These are phyloP conservation scores for Coccomyxa subellipsoidea DNA, from an alignment of 163 green algal genomes.

Conservation along the genomic window DNA sequence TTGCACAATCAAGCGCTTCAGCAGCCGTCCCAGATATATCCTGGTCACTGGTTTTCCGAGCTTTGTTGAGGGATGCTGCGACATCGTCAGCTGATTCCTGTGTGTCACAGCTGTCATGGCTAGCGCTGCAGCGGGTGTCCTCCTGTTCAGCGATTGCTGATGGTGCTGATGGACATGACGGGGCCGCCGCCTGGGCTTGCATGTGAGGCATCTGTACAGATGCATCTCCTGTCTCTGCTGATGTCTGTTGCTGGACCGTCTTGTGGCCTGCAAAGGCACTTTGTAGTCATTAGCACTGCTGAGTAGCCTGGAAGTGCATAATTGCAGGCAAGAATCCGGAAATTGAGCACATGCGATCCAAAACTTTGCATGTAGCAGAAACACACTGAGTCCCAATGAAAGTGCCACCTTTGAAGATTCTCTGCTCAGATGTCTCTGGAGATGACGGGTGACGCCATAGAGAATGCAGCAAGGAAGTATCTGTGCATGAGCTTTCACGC, in stretches of 20 bases:
- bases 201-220: background rate
- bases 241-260: background rate
- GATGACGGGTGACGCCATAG: background rate
- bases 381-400: too few relatives aligned
- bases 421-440: too few relatives aligned
- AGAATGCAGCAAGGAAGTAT: background rate
- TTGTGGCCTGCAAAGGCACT: too few relatives aligned
- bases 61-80: background rate
- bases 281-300: too few relatives aligned
- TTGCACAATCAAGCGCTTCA: too few relatives aligned
- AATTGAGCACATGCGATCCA: too few relatives aligned
- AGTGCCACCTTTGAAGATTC: background rate
- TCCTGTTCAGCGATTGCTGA: background rate
- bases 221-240: background rate
- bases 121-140: background rate
- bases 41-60: background rate
- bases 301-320: too few relatives aligned
- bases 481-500: background rate
- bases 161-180: background rate
- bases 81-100: background rate
- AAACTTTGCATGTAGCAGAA: too few relatives aligned
- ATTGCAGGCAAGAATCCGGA: too few relatives aligned
- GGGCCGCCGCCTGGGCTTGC: too few relatives aligned
- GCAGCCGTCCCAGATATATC: background rate
- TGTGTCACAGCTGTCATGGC: background rate